phyloP scores from a whole-genome alignment of 805 yeast species.

The Metschnikowia santaceciliae region DNA sequence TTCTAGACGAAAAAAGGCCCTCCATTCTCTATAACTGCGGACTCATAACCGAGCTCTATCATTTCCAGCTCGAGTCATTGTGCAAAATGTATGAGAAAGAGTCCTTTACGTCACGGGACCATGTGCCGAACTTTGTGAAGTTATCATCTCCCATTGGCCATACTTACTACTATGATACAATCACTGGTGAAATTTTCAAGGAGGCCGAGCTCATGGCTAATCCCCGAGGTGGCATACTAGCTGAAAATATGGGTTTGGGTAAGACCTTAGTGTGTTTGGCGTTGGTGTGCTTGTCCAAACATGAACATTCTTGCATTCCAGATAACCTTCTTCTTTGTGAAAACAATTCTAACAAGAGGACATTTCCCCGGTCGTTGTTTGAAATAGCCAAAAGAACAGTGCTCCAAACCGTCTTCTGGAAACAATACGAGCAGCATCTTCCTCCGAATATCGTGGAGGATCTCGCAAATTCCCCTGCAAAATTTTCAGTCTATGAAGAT shows the following conservation, averaged over 20 bases:
- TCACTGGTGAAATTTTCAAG: conserved; percentile 23
- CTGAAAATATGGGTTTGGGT: conserved; percentile 69
- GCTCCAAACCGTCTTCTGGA: conserved; percentile 54
- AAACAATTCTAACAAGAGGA: background rate
- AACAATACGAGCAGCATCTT: conserved; percentile 37
- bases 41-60: conserved; percentile 47
- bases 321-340: conserved; percentile 19
- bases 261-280: conserved; percentile 60
- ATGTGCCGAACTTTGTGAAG: conserved; percentile 34
- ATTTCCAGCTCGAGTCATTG: conserved; percentile 58
- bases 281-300: conserved; percentile 51
- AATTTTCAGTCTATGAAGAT: conserved; percentile 30
- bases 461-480: conserved; percentile 42
- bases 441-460: conserved; percentile 40
- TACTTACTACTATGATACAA: conserved; percentile 36
- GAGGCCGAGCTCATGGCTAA: conserved; percentile 42
- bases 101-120: conserved; percentile 23
- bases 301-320: conserved; percentile 48
- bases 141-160: conserved; percentile 18
- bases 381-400: conserved; percentile 44
- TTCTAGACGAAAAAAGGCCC: background rate
- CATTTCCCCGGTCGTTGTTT: conserved; percentile 16
- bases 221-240: conserved; percentile 60
- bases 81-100: conserved; percentile 59
- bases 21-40: conserved; percentile 28